A percentile compares a stretch with the other conserved stretches of the same genome.
Conservation (phyloP, 1,139 yeast species). For the Taiozyma onychis region DNA sequence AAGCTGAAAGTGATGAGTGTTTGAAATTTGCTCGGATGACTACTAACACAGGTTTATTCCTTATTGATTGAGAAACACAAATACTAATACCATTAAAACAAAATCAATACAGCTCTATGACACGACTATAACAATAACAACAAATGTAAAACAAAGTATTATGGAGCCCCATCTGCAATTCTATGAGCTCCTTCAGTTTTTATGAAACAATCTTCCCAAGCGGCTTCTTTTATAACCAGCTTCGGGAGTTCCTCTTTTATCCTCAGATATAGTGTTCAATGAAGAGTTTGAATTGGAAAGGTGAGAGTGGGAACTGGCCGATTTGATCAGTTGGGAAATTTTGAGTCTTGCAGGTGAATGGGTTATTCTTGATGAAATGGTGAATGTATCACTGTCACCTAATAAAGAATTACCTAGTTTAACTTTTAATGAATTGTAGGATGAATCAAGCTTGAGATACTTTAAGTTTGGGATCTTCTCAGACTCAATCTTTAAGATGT, state of each 20-base stretch:
- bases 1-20: background rate
- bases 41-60: background rate
- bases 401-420: constrained; percentile 1
- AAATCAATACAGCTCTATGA: background rate
- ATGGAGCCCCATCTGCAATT: background rate
- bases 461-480: constrained; percentile 4
- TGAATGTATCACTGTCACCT: background rate
- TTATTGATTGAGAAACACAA: background rate
- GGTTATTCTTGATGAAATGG: background rate
- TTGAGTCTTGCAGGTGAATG: constrained; percentile 17
- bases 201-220: constrained; percentile 7
- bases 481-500: constrained; percentile 4
- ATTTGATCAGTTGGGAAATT: constrained; percentile 16
- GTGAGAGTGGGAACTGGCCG: constrained; percentile 19
- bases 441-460: constrained; percentile 10
- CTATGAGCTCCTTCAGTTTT: background rate
- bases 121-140: background rate
- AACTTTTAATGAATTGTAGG: constrained; percentile 7
- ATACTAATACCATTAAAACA: background rate
- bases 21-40: background rate
- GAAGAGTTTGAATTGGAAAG: constrained; percentile 15
- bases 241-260: background rate
- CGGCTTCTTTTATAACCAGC: constrained; percentile 1
- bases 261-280: constrained; percentile 3
- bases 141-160: background rate